phyloP scores from a whole-genome alignment of 345 rosid genomes.

The Laguncularia racemosa region DNA sequence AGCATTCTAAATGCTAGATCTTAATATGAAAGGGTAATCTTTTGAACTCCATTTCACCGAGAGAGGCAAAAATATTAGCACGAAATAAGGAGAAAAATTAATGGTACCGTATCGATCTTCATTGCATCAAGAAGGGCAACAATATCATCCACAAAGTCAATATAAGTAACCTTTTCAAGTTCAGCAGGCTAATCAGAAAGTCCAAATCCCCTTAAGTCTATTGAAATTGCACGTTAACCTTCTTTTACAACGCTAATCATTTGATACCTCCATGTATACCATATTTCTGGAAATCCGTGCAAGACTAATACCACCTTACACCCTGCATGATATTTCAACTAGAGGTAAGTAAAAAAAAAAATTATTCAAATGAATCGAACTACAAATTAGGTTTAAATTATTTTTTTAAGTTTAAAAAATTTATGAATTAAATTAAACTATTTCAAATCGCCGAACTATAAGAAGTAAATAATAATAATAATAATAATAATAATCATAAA shows the following conservation, averaged over 20 bases:
- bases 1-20: too few relatives aligned
- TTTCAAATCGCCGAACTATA: too few relatives aligned
- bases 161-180: conserved; percentile 21
- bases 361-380: too few relatives aligned
- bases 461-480: too few relatives aligned
- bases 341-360: too few relatives aligned
- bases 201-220: conserved; percentile 41
- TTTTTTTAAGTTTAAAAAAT: too few relatives aligned
- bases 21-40: too few relatives aligned
- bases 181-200: conserved; percentile 27
- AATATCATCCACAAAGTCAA: conserved; percentile 23
- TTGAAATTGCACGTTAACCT: conserved; percentile 21
- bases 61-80: neutral
- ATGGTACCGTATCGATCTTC: conserved; percentile 18
- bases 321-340: conserved; percentile 10
- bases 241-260: conserved; percentile 25
- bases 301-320: conserved; percentile 20
- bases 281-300: conserved; percentile 41
- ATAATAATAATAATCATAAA: too few relatives aligned
- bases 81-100: neutral
- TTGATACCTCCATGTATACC: conserved; percentile 44
- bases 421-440: too few relatives aligned
- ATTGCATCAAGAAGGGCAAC: conserved; percentile 26
- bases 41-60: too few relatives aligned
- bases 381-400: too few relatives aligned